Percentiles rank a stretch among this genome's conserved stretches.
Conservation (phyloP, 495 filamentous ascomycete species). For the Opeltia flavorubescens region DNA sequence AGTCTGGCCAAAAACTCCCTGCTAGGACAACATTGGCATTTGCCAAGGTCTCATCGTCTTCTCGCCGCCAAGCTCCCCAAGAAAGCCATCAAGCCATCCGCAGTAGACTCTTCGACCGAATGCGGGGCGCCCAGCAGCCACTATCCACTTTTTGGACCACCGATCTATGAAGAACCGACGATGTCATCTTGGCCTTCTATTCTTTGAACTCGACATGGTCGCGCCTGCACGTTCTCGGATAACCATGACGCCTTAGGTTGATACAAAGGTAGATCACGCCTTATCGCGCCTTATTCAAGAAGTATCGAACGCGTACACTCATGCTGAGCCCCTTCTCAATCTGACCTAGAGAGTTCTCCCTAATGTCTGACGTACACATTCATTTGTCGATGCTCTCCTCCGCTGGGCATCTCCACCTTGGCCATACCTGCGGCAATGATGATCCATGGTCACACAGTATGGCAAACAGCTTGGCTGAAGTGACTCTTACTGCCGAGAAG, state of each 20-base stretch:
- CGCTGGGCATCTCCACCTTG: not conserved
- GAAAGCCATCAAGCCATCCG: not conserved
- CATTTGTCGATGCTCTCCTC: not conserved
- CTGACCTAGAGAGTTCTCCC: too few species aligned
- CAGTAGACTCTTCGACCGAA: not conserved
- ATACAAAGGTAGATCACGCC: too few species aligned
- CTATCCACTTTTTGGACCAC: not conserved
- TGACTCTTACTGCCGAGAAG: too few species aligned
- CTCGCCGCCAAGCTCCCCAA: too few species aligned
- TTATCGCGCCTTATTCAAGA: too few species aligned
- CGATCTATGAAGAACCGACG: not conserved
- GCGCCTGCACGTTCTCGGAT: not conserved
- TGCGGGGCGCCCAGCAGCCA: not conserved
- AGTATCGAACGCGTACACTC: too few species aligned
- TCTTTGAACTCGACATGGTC: not conserved
- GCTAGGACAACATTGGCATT: too few species aligned
- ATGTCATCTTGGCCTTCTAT: not conserved
- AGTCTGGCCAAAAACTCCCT: too few species aligned
- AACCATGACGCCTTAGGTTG: too few species aligned
- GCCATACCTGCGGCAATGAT: not conserved
- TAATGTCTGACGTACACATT: not conserved
- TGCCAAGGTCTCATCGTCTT: too few species aligned
- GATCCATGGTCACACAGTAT: not conserved
- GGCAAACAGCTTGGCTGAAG: too few species aligned
- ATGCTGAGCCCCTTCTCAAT: too few species aligned